Evolutionary conservation across 345 rosid genomes (phyloP), one percentile per base, ranked within the genome.

Genomic region (Gynandropsis gynandra): DNA sequence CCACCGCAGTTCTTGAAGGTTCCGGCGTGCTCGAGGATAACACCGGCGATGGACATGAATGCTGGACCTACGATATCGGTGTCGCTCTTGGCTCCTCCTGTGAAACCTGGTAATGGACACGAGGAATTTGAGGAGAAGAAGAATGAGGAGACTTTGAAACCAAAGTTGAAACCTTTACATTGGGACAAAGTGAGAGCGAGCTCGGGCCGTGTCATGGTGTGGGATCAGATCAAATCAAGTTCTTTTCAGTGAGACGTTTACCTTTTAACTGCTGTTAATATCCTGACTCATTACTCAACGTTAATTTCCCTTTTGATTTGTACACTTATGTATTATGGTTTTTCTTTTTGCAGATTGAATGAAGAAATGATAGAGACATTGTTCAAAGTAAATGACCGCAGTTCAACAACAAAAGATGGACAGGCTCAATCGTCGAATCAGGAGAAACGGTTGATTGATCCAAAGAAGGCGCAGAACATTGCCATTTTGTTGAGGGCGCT

Each of bases 151-250:
- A 72, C 50, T 13, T 47, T 56, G 12, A 83, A 66, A 71, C 95
- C 90, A 5, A 92, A 85, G 67, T 58, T 88, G 78, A 92, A 88
- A 69, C 68, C 99, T 59, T 76, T 92, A 62, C 97, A 92, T 38
- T 92, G 99, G 99, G 99, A 92, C 62, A 92, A 92, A 77, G 99
- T 92, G 58, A 66, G 85, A 55, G 94, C 97, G 10, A 85, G 87
- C 70, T 92, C 99, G 0, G 90, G 79, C 58, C 81, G 87, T 42
- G 94, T 63, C 43, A 93, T 81, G 85, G 97, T 81, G 70, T 93
- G 99, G 97, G 99, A 93, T 70, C 95, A 88, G 74, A 62, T 88
- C 17, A 79, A 74, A 68, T 68, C 94, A 32, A 88, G 89, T 74
- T 88, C 97, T 4, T 93, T 93, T 70, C 90, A 88, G 97, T 93